Conservation (phyloP, 306 rosid genomes). For the Sicyos edulis region DNA sequence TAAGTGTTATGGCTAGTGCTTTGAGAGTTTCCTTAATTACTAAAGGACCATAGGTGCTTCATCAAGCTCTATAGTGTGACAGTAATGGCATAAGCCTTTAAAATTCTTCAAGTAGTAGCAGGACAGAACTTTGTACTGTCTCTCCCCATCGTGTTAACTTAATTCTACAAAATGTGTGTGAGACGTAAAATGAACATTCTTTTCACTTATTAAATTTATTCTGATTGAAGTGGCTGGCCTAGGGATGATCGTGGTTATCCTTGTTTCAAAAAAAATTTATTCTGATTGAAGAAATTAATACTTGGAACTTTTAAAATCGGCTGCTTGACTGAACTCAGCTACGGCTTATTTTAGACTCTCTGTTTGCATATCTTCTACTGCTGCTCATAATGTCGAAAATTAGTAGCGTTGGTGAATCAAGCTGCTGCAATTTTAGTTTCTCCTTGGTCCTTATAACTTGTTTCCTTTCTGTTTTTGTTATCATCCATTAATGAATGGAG, state of each 20-base stretch:
- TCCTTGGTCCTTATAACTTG: too few species aligned
- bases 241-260: too few species aligned
- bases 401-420: too few species aligned
- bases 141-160: neutral
- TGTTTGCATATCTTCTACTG: neutral
- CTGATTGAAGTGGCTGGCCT: too few species aligned
- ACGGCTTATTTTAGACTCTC: neutral
- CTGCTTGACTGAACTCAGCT: neutral
- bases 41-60: neutral
- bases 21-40: neutral
- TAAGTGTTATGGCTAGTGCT: neutral
- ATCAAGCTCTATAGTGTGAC: neutral
- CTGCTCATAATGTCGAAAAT: neutral
- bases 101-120: neutral
- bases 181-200: neutral
- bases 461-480: too few species aligned
- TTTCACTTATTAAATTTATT: neutral
- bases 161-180: neutral
- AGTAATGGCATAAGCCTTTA: neutral
- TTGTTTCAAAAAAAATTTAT: too few species aligned
- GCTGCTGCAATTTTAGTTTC: too few species aligned
- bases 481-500: neutral
- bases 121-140: neutral
- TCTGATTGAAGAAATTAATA: too few species aligned
- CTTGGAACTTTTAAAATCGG: neutral